Base-by-base conservation (phyloP, 805 yeast genomes). In the Sugiyamaella floridensis region DNA sequence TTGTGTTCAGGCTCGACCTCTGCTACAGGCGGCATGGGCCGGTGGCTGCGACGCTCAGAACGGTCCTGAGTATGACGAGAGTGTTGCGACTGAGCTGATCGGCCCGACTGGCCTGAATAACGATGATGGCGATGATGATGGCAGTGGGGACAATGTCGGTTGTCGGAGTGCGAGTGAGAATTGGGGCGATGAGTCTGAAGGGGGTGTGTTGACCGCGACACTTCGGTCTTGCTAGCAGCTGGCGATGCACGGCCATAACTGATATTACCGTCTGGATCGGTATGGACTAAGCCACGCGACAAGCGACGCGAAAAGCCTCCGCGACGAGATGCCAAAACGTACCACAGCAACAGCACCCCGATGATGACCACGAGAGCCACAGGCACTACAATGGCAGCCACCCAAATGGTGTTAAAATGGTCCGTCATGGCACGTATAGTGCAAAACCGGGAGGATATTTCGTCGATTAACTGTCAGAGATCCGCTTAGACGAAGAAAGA, bases 331-430 rank as follows among this genome's bases (percentile, higher is more conserved):
- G 22, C 14, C 22, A 41, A 41, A 41, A 41, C 22, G 16, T 16
- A 19, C 43, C 22, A 18, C 43, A 41, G 2, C 43, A 41, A 14
- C 37, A 32, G 37, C n/a, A 32, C n/a, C n/a, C n/a, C 12, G 9
- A 32, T 14, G 37, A 32, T 32, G 37, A 32, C 37, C 15, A 8
- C 15, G 10, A 42, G 15, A 8, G 46, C 56, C 9, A 58, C 49
- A 6, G 61, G 61, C 29, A 56, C 57, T n/a, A 58, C 61, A 40
- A 58, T 58, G 12, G 60, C 61, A 4, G 54, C 58, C 20, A 58
- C 55, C 59, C 56, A 53, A 12, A 16, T 42, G 19, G 48, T 16
- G 15, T 45, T 28, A 19, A 45, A 45, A 14, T 45, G 22, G 41
- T 45, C 16, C 37, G 37, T 32, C 37, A 32, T 32, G 37, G 37